Percentiles rank a stretch among this genome's conserved stretches.
phyloP scores from a whole-genome alignment of 768 basidiomycete genomes.

The Russula lepida region DNA sequence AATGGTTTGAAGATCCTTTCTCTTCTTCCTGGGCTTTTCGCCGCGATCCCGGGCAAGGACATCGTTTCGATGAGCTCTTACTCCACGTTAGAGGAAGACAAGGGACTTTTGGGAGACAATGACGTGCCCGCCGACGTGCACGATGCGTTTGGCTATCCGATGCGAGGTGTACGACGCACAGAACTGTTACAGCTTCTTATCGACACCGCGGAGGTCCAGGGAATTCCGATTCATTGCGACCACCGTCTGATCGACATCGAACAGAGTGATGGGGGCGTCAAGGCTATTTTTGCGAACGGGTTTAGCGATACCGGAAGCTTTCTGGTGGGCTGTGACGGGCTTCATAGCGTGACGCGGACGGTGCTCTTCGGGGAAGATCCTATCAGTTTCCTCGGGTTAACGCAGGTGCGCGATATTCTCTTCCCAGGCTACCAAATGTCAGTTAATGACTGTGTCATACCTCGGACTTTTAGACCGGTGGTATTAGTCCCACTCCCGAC shows the following conservation, averaged over 20 bases:
- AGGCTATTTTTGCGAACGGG: conserved; percentile 32
- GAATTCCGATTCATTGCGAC: conserved; percentile 30
- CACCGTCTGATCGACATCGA: conserved; percentile 29
- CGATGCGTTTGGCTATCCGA: conserved; percentile 23
- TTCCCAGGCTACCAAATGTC: background rate
- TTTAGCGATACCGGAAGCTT: conserved; percentile 31
- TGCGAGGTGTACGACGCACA: conserved; percentile 29
- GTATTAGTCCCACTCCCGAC: conserved; percentile 27
- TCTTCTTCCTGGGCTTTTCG: conserved; percentile 7
- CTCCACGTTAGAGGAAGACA: conserved; percentile 23
- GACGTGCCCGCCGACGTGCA: conserved; percentile 23
- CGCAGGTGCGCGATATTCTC: conserved; percentile 27
- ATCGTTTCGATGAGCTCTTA: conserved; percentile 11
- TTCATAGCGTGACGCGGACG: conserved; percentile 35
- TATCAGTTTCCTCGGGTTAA: conserved; percentile 33
- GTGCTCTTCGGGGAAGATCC: conserved; percentile 32
- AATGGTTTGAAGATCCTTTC: conserved; percentile 18
- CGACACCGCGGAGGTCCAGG: conserved; percentile 27
- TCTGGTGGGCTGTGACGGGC: conserved; percentile 38
- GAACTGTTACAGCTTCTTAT: conserved; percentile 29
- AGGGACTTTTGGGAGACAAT: conserved; percentile 25
- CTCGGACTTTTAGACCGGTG: conserved; percentile 28
- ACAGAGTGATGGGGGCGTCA: conserved; percentile 27
- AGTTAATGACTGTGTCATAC: background rate
- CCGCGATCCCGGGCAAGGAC: conserved; percentile 11